These are phyloP conservation scores for Solanum dulcamara DNA, from an alignment of 257 asterid species.

Conservation along the genomic window DNA sequence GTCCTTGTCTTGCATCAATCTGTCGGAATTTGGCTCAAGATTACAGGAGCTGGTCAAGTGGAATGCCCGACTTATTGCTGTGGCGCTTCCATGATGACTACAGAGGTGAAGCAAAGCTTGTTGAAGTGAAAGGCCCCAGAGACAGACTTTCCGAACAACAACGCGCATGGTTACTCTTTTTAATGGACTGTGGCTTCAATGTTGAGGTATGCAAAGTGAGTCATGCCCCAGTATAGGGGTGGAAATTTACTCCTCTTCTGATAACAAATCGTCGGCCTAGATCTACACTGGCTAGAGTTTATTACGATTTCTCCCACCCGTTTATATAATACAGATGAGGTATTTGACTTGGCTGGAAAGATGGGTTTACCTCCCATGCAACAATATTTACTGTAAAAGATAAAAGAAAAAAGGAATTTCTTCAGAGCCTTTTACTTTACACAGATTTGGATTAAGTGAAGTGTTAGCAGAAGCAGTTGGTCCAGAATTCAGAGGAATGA, in stretches of 20 bases:
- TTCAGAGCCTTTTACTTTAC: background rate
- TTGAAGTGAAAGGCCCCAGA: slow-evolving; percentile 90
- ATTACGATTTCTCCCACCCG: too few relatives aligned
- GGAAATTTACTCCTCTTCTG: too few relatives aligned
- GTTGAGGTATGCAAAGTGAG: slow-evolving; percentile 87
- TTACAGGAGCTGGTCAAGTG: slow-evolving; percentile 93
- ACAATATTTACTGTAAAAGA: background rate
- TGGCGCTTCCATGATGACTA: slow-evolving; percentile 77
- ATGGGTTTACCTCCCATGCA: background rate
- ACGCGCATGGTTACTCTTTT: slow-evolving; percentile 82
- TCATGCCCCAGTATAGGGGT: slow-evolving; percentile 6
- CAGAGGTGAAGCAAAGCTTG: slow-evolving; percentile 90
- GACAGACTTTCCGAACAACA: slow-evolving; percentile 95
- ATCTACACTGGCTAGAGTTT: too few relatives aligned
- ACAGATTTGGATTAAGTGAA: background rate
- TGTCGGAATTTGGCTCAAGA: slow-evolving; percentile 86
- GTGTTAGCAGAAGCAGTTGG: background rate
- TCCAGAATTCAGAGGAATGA: background rate
- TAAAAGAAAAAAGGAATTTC: background rate
- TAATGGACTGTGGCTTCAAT: slow-evolving; percentile 68
- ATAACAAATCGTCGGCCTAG: too few relatives aligned
- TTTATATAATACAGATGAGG: too few relatives aligned
- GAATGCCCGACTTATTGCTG: slow-evolving; percentile 87
- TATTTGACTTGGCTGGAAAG: background rate
- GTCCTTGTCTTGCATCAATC: slow-evolving; percentile 57